phyloP scores from a whole-genome alignment of 2,329 filamentous ascomycete genomes.

The Coniochaeta prunicola region DNA sequence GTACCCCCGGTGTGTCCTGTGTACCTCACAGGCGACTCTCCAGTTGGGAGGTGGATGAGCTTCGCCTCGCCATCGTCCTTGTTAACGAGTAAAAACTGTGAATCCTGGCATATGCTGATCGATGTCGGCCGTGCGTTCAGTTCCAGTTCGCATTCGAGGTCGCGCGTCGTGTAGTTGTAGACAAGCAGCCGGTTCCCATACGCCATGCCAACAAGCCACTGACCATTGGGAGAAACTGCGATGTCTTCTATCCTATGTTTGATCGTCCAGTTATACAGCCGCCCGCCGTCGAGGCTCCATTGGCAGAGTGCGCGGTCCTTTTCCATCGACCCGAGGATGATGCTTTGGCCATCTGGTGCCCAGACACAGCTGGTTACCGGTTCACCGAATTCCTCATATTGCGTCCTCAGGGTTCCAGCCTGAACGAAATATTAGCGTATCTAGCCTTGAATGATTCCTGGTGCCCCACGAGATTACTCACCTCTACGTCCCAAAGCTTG shows the following conservation, averaged over 20 bases:
- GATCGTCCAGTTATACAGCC: slow-evolving; percentile 58
- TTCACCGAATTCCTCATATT: slow-evolving; percentile 66
- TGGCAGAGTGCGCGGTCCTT: slow-evolving; percentile 58
- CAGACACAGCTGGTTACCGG: slow-evolving; percentile 88
- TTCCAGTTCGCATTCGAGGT: slow-evolving; percentile 68
- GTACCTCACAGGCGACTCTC: slow-evolving; percentile 66
- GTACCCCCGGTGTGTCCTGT: slow-evolving; percentile 67
- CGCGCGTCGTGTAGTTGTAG: slow-evolving; percentile 70
- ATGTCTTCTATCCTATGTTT: slow-evolving; percentile 76
- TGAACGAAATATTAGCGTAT: slow-evolving; percentile 22
- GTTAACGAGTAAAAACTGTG: slow-evolving; percentile 74
- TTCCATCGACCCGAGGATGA: slow-evolving; percentile 75
- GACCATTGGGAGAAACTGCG: slow-evolving; percentile 73
- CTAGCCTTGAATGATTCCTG: background rate
- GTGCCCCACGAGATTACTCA: slow-evolving; percentile 29
- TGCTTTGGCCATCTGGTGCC: slow-evolving; percentile 68
- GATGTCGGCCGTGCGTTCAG: slow-evolving; percentile 67
- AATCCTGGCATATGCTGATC: slow-evolving; percentile 74
- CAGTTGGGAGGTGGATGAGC: slow-evolving; percentile 69
- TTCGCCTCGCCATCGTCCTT: slow-evolving; percentile 70
- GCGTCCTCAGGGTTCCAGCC: slow-evolving; percentile 57
- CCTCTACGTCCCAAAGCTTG: slow-evolving; percentile 65
- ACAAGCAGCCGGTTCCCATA: slow-evolving; percentile 65
- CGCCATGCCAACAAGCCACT: slow-evolving; percentile 72
- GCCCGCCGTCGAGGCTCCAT: slow-evolving; percentile 59